phyloP scores from a whole-genome alignment of 352 stramenopile genomes.

The Globisporangium nagaii region DNA sequence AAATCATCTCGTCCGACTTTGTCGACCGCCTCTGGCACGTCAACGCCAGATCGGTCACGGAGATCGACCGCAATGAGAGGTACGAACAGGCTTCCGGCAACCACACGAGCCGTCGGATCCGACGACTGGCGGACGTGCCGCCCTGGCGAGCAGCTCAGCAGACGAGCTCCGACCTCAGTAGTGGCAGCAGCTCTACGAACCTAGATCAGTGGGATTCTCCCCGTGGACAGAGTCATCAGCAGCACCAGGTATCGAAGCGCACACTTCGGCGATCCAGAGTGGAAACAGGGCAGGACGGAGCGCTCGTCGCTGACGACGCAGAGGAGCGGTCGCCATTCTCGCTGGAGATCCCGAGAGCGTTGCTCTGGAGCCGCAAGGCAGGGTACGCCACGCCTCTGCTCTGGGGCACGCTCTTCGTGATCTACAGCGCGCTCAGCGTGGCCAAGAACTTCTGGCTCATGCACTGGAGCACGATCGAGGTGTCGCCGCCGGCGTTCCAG shows the following conservation, averaged over 20 bases:
- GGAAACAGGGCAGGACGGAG: too few species aligned
- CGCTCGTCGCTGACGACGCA: too few species aligned
- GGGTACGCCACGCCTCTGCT: slow-evolving; percentile 10
- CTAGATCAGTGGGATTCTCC: not conserved
- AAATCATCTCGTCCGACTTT: slow-evolving; percentile 43
- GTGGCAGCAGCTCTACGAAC: not conserved
- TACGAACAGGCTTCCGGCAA: not conserved
- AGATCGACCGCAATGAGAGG: slow-evolving; percentile 12
- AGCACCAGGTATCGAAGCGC: not conserved
- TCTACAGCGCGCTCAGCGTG: slow-evolving; percentile 22
- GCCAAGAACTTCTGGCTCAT: slow-evolving; percentile 31
- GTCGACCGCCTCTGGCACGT: slow-evolving; percentile 29
- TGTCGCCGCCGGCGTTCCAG: slow-evolving; percentile 1
- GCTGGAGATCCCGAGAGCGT: slow-evolving; percentile 6
- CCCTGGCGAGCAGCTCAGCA: slow-evolving; percentile 16
- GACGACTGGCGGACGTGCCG: slow-evolving; percentile 24
- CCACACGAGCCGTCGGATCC: slow-evolving; percentile 5
- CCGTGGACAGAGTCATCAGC: too few species aligned
- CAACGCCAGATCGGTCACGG: slow-evolving; percentile 15
- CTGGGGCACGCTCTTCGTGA: slow-evolving; percentile 13
- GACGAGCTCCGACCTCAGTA: not conserved
- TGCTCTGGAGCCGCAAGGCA: slow-evolving; percentile 16
- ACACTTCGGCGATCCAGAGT: slow-evolving; percentile 2
- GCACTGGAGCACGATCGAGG: slow-evolving; percentile 28
- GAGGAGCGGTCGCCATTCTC: not conserved